Evolutionary conservation across 139 green algal genomes (phyloP).

Genomic region (Coelastrella sp.): DNA sequence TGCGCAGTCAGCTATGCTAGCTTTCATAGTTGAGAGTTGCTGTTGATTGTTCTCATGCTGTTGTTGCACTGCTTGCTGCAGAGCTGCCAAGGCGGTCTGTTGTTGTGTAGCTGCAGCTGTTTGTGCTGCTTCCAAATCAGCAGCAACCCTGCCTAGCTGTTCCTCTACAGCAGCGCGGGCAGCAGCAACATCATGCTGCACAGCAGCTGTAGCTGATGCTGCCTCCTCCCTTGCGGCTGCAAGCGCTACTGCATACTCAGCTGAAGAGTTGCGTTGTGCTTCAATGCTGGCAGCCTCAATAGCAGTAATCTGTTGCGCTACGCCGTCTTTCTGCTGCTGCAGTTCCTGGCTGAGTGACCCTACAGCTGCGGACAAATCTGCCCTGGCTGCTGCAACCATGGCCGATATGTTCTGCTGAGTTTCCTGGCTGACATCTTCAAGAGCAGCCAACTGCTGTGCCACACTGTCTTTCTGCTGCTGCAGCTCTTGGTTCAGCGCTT

Average conservation of each 20-base stretch:
- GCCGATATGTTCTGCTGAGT: background rate
- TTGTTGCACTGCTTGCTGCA: background rate
- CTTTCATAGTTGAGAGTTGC: background rate
- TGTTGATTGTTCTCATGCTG: background rate
- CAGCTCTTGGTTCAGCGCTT: background rate
- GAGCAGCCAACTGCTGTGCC: background rate
- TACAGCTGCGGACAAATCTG: too few relatives aligned
- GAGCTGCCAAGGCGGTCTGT: background rate
- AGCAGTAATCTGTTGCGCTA: too few relatives aligned
- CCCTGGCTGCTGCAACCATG: background rate
- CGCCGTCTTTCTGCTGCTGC: too few relatives aligned
- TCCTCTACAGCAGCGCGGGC: background rate
- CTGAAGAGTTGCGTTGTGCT: too few relatives aligned
- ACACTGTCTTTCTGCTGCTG: slow-evolving; percentile 1
- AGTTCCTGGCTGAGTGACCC: too few relatives aligned
- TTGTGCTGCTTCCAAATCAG: background rate
- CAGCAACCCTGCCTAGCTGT: background rate
- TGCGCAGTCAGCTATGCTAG: background rate
- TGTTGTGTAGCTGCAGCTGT: background rate
- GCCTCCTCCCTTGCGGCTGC: too few relatives aligned
- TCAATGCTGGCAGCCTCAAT: too few relatives aligned
- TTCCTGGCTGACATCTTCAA: background rate
- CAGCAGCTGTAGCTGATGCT: background rate
- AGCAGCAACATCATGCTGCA: background rate
- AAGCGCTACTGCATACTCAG: too few relatives aligned